Base-by-base conservation (phyloP, 306 rosid genomes). In the Psophocarpus tetragonolobus region DNA sequence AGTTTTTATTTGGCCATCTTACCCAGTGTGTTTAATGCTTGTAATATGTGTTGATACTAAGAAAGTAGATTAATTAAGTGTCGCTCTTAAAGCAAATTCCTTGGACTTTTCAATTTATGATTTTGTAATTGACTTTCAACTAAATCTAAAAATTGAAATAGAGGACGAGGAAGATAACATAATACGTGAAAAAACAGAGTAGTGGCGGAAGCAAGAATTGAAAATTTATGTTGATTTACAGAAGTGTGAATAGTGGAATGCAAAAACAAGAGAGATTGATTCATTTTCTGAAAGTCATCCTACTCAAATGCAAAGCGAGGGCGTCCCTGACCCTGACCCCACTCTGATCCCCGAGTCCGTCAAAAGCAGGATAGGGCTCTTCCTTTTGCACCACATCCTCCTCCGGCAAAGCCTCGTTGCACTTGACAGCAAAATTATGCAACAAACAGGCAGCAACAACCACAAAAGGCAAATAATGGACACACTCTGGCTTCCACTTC, bases 351-450 rank as follows among this genome's bases (percentile, higher is more conserved):
- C 67, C 54, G 42, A 80, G 79, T 27, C 96, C 96, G 42, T 86
- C 86, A 54, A 57, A 84, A 71, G 77, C 84, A 60, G 82, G 57
- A 78, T 84, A 47, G 57, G 45, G 77, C 32, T 51, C 86, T 77
- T 84, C 85, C 83, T 60, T 83, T 13, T 35, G 71, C 77, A 21
- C 73, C 42, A 15, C 60, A 8, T 74, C 78, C 61, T 82, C 87
- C 56, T 73, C 86, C 1, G 78, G 57, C 80, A 71, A 38, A 0
- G 84, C 82, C 77, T 91, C 96, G 2, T 88, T 71, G 44, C 91
- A 85, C 64, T 83, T 90, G 9, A 88, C 75, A n/a, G 87, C 86
- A 82, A 93, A 93, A 82, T 93, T 91, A 78, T 93, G 97, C 85
- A 93, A 87, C 87, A 93, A 75, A 75, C 97, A 90, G 32, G 90